Percentiles rank a stretch among this genome's conserved stretches.
Evolutionary conservation across 1,284 basidiomycete species (phyloP).

Genomic region (Trametes polyzona): DNA sequence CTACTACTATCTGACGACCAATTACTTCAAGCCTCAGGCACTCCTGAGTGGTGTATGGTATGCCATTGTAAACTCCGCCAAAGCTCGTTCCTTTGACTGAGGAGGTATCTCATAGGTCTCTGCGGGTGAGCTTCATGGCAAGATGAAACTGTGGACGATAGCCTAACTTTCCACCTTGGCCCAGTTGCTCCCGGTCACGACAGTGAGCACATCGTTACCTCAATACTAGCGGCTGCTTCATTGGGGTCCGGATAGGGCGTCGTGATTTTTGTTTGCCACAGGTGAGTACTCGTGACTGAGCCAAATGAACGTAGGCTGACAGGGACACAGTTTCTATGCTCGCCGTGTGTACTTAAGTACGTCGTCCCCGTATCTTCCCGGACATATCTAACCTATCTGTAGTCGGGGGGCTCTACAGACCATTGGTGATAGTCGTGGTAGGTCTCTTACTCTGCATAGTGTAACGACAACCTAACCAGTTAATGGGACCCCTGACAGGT

Average conservation of each 20-base stretch:
- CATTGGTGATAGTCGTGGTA: neutral
- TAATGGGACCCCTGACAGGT: neutral
- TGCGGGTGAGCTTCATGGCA: neutral
- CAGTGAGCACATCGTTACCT: neutral
- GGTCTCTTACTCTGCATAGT: neutral
- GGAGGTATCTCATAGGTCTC: neutral
- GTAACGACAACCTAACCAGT: neutral
- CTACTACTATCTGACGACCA: conserved; percentile 9
- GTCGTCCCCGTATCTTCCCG: neutral
- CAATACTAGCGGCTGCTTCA: neutral
- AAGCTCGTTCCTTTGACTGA: neutral
- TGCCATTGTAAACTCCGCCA: neutral
- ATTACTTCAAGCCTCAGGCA: conserved; percentile 8
- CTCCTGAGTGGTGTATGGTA: conserved; percentile 5
- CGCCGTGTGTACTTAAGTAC: conserved; percentile 2
- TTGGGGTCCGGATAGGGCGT: neutral
- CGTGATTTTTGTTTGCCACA: conserved; percentile 9
- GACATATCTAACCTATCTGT: neutral
- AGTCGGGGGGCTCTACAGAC: conserved; percentile 5
- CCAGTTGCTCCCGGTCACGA: conserved; percentile 2
- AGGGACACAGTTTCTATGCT: neutral
- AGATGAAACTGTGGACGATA: too few relatives aligned
- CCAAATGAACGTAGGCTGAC: neutral
- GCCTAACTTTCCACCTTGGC: too few relatives aligned
- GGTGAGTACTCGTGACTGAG: neutral